Percentiles rank a stretch among this genome's conserved stretches.
phyloP scores from a whole-genome alignment of 805 yeast species.

The Yarrowia sp. region DNA sequence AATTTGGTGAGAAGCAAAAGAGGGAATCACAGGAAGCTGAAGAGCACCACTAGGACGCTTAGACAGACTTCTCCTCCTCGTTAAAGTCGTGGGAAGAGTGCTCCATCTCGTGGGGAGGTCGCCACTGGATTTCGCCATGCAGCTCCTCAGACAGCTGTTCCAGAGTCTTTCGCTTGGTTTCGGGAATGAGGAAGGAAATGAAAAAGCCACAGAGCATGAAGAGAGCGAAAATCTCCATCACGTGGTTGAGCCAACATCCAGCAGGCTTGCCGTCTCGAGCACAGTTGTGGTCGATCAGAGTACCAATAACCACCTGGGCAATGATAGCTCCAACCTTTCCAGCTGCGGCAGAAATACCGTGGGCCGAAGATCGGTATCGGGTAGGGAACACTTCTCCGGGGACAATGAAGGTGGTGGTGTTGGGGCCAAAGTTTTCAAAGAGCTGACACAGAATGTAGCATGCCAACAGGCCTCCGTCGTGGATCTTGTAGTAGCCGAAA shows the following conservation, averaged over 20 bases:
- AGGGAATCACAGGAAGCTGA: background rate
- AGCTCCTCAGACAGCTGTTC: slow-evolving; percentile 77
- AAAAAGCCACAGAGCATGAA: slow-evolving; percentile 80
- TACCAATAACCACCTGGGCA: slow-evolving; percentile 47
- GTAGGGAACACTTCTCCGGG: slow-evolving; percentile 69
- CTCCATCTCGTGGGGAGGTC: slow-evolving; percentile 2
- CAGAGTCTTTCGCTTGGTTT: slow-evolving; percentile 86
- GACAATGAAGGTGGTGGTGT: slow-evolving; percentile 58
- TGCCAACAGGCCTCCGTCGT: slow-evolving; percentile 43
- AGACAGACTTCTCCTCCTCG: slow-evolving; percentile 19
- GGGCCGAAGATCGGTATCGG: slow-evolving; percentile 61
- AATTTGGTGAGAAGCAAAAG: background rate
- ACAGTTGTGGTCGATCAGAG: slow-evolving; percentile 76
- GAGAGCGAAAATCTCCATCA: slow-evolving; percentile 91
- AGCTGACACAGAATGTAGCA: slow-evolving; percentile 58
- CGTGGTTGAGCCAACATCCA: slow-evolving; percentile 85
- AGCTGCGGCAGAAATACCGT: slow-evolving; percentile 61
- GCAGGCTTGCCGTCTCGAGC: slow-evolving; percentile 42
- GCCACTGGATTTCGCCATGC: slow-evolving; percentile 57
- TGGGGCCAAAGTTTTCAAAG: slow-evolving; percentile 67
- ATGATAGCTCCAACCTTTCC: slow-evolving; percentile 65
- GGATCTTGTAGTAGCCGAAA: slow-evolving; percentile 46
- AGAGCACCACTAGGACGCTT: background rate
- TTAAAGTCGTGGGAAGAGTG: slow-evolving; percentile 1
- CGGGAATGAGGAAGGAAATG: slow-evolving; percentile 69